These are phyloP conservation scores for Aspergillus avenaceus DNA, from an alignment of 495 filamentous ascomycete species.

Conservation along the genomic window DNA sequence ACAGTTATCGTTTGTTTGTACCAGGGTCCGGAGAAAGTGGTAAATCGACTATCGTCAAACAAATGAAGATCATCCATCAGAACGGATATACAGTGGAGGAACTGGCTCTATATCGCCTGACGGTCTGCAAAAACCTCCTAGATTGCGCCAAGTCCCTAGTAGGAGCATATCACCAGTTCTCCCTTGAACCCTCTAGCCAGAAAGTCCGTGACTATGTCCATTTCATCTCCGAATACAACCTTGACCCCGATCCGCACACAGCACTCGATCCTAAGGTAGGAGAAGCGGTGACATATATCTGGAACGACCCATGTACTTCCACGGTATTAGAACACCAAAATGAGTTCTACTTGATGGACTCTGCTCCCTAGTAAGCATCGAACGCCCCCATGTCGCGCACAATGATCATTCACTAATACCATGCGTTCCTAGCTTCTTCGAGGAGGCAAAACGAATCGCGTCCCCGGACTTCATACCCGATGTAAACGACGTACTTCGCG, in stretches of 20 bases:
- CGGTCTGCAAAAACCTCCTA: constrained; percentile 95
- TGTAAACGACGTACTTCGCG: constrained; percentile 89
- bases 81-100: constrained; percentile 94
- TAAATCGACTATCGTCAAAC: constrained; percentile 98
- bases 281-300: constrained; percentile 77
- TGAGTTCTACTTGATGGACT: constrained; percentile 99
- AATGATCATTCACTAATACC: constrained; percentile 18
- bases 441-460: constrained; percentile 85
- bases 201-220: constrained; percentile 70
- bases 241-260: constrained; percentile 83
- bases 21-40: constrained; percentile 95
- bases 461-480: constrained; percentile 79
- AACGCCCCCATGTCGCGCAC: neutral
- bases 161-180: constrained; percentile 81
- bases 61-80: constrained; percentile 99
- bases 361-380: constrained; percentile 84
- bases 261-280: constrained; percentile 75
- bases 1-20: neutral
- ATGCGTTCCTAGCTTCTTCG: constrained; percentile 75
- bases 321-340: constrained; percentile 87
- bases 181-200: constrained; percentile 67
- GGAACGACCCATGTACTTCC: constrained; percentile 84
- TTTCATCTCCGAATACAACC: constrained; percentile 79
- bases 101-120: constrained; percentile 85
- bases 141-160: constrained; percentile 95